These are phyloP conservation scores for Suillus subalutaceus DNA, from an alignment of 768 basidiomycete species.

Conservation along the genomic window DNA sequence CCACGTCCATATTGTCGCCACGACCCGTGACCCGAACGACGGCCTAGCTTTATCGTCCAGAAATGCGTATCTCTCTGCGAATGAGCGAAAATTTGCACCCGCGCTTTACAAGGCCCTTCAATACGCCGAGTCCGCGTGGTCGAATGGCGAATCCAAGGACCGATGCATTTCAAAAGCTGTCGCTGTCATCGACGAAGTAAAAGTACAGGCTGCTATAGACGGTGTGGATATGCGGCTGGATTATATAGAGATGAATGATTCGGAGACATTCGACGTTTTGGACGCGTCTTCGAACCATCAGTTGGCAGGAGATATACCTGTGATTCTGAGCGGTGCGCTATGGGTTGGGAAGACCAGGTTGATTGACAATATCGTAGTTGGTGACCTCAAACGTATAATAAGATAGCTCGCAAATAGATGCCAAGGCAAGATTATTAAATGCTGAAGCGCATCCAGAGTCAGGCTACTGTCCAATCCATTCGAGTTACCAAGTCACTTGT, in stretches of 20 bases:
- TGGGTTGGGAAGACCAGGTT: constrained; percentile 86
- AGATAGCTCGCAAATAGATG: constrained; percentile 11
- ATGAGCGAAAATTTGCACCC: constrained; percentile 65
- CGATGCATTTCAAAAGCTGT: constrained; percentile 50
- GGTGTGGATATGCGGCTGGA: constrained; percentile 68
- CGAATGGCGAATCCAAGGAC: constrained; percentile 48
- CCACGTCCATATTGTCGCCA: constrained; percentile 87
- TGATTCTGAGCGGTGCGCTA: constrained; percentile 84
- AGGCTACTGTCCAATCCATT: not conserved
- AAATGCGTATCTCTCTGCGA: constrained; percentile 74
- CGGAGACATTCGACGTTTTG: constrained; percentile 71
- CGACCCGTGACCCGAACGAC: constrained; percentile 64
- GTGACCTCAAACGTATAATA: constrained; percentile 35
- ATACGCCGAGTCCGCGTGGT: constrained; percentile 60
- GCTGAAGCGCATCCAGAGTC: not conserved
- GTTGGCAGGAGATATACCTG: constrained; percentile 36
- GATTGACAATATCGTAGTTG: constrained; percentile 91
- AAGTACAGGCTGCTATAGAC: constrained; percentile 32
- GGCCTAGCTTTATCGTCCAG: constrained; percentile 89
- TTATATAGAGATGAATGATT: constrained; percentile 89
- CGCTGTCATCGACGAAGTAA: constrained; percentile 39
- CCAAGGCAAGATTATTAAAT: not conserved
- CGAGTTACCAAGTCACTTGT: not conserved
- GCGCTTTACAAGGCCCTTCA: constrained; percentile 71
- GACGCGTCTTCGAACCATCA: constrained; percentile 32